Percentiles rank a stretch among this genome's conserved stretches.
Conservation (phyloP, 2,329 filamentous ascomycete species). For the Fusarium bactridioides region DNA sequence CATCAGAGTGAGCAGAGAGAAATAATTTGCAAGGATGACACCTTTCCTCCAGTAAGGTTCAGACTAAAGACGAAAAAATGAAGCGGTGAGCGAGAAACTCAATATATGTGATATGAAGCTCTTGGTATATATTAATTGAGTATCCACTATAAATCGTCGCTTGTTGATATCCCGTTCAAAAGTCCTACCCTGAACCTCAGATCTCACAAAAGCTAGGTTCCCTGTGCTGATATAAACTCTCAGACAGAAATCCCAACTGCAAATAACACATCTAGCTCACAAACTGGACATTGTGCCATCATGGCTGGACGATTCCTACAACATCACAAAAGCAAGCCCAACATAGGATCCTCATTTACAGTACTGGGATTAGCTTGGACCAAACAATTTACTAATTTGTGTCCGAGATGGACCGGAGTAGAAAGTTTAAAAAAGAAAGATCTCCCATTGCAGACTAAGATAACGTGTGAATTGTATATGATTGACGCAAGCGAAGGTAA, state of each 20-base stretch:
- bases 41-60: accelerated
- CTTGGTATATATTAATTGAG: neutral
- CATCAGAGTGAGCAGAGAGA: neutral
- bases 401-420: neutral
- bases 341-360: neutral
- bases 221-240: neutral
- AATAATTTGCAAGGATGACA: neutral
- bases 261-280: neutral
- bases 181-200: neutral
- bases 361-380: accelerated
- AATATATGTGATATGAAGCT: neutral
- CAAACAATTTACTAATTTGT: neutral
- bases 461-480: neutral
- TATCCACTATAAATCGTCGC: neutral
- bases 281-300: neutral
- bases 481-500: neutral
- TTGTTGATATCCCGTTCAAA: neutral
- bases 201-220: neutral
- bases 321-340: neutral
- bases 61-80: neutral
- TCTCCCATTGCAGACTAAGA: neutral
- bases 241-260: neutral
- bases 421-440: neutral
- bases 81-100: neutral
- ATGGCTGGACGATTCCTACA: neutral